Base-by-base conservation (phyloP, 306 rosid species). In the Prunus fruticosa region DNA sequence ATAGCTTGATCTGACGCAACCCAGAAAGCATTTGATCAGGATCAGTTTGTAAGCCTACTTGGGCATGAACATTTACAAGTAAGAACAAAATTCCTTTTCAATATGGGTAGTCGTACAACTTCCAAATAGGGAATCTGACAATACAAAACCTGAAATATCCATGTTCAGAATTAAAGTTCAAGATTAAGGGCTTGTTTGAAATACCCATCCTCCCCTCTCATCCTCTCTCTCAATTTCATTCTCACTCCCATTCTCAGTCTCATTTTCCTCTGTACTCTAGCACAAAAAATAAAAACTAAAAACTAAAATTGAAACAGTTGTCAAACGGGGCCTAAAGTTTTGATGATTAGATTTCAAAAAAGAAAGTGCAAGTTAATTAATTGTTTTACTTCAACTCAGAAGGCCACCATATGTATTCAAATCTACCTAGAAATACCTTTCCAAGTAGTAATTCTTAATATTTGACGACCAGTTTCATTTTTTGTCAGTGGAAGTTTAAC, bases 401-500 rank as follows among this genome's bases (percentile, higher is more conserved):
- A 47, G 52, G 12, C 3, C 12, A 12, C 12, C 16, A 47, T 47
- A 13, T 11, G 1, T 47, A 52, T 16, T 16, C 57, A 5, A 16
- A 16, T 52, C 16, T 5, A 52, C 22, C 57, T 52, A 52, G n/a
- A 52, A 16, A 52, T 18, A 18, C 5, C 57, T 52, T 52, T 52
- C 20, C 57, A 52, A 52, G 22, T 52, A 52, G n/a, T 52, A 52
- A 16, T 52, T 52, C 57, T 14, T 52, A 19, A 4, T 22, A 16
- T 16, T 52, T 52, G n/a, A 5, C 22, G 3, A 16, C 57, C 14
- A 11, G 23, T 52, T 4, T 66, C 25, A 9, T 25, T 38, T 25
- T 67, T 11, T 14, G 67, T 22, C 54, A 78, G 76, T 82, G 79
- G 60, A 38, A 34, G 67, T 34, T 78, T 30, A 15, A 66, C 34